Percentiles rank a stretch among this genome's conserved stretches.
These are phyloP conservation scores for Excoecaria agallocha DNA, from an alignment of 345 rosid species.

Conservation along the genomic window DNA sequence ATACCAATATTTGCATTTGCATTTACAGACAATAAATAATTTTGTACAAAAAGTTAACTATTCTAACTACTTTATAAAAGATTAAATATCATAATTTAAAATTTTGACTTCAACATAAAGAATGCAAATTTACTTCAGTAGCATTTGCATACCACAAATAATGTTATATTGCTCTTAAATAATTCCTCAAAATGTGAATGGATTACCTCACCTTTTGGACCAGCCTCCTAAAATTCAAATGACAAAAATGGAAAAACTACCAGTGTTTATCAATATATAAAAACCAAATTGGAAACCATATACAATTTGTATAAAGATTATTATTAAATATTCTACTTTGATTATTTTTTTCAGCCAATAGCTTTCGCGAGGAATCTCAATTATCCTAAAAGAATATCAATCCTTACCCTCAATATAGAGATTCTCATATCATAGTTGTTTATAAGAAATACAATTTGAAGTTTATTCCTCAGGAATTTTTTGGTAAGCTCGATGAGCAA, in stretches of 20 bases:
- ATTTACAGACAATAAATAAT: no score
- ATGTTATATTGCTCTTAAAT: constrained; percentile 77
- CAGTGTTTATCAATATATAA: neutral
- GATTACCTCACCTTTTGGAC: constrained; percentile 89
- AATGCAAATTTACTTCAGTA: constrained; percentile 5
- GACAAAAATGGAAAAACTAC: no score
- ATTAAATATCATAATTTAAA: neutral
- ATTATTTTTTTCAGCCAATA: neutral
- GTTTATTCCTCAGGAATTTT: constrained; percentile 66
- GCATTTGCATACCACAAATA: constrained; percentile 69
- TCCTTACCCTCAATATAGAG: constrained; percentile 79
- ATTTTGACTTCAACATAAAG: neutral
- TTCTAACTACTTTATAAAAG: no score
- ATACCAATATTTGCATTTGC: no score
- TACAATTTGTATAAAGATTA: neutral
- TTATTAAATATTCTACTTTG: constrained; percentile 1
- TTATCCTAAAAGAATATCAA: neutral
- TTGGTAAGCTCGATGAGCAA: constrained; percentile 81
- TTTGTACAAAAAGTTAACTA: no score
- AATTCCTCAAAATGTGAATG: constrained; percentile 89
- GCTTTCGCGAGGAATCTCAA: neutral
- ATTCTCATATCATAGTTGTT: constrained; percentile 97
- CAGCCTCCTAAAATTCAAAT: constrained; percentile 67
- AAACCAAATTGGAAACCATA: neutral
- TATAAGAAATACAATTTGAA: constrained; percentile 78